Evolutionary conservation across 106 monocot species (phyloP), one percentile per base, ranked within the genome.

Genomic region (Dactylorhiza incarnata): DNA sequence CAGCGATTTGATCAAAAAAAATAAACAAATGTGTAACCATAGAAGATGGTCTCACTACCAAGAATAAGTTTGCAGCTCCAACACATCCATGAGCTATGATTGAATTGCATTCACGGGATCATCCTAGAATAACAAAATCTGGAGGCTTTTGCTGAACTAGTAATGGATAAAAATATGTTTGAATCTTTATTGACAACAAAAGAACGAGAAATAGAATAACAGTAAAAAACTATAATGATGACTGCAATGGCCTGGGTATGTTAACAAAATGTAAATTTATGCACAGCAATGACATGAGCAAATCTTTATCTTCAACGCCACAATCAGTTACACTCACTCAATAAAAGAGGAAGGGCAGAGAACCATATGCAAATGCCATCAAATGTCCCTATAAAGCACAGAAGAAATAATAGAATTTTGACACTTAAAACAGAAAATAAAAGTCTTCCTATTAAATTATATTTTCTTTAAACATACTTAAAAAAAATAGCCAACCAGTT

Each of bases 61-160:
- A 37, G 37, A 37, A 37, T 37, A 37, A 37, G 37, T 48, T 53
- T 78, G 43, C 55, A 78, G 43, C 44, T 55, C 54, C 71, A 45
- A 53, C 55, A 46, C 55, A 56, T 72, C 56, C 12, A 75, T 26
- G 55, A 74, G 48, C 48, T 3, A 73, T 62, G 71, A 52, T 47
- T 24, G 49, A 80, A 17, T 66, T 5, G 43, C 63, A 45, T 74
- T 53, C 10, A 74, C 66, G 51, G 73, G 49, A 75, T 48, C 74
- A 80, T 74, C 14, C 10, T 14, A 68, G 75, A 10, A 74, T 19
- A 51, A 65, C 14, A 54, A 19, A 37, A 68, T 74, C 45, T 23
- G 53, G 53, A 67, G 66, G 75, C 50, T 74, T 65, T 24, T 74
- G n/a, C 74, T 68, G 54, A 54, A 80, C 65, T 44, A 75, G 67